Base-by-base conservation (phyloP, 2,329 filamentous ascomycete genomes). In the Colletotrichum musae region DNA sequence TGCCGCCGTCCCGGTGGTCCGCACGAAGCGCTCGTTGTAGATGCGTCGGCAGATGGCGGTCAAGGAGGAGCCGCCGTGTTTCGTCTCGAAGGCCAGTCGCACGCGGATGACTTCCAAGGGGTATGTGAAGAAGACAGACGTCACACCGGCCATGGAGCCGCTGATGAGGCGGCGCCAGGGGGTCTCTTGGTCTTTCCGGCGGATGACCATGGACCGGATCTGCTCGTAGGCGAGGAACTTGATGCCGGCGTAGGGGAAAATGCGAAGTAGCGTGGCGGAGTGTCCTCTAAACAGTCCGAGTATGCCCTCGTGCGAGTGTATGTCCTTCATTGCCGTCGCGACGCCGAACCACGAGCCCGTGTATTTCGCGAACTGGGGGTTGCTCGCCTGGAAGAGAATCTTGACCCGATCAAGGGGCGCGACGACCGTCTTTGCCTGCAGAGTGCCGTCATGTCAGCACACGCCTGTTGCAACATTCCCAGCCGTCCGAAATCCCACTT, bases 141-240 rank as follows among this genome's bases (percentile, higher is more conserved):
- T 94, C 71, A 97, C 91, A 67, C 96, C 95, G 9, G 93, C 93
- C 39, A 94, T 77, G 68, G 91, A 91, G 54, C 94, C 94, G 68
- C 91, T 92, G 26, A 93, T 75, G 57, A 96, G 88, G 12, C 96
- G 89, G 58, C 96, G 89, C 32, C 92, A 80, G 1, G 92, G 88
- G 0, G 95, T 98, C 79, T 99, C 96, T 67, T 97, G 87, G 6
- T 91, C 84, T 59, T 86, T 89, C 45, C 82, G 84, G 1, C 88
- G 88, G 70, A 99, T 98, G 39, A 98, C 77, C 15, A 91, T 76
- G 13, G 92, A 89, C 69, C 96, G 93, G 72, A 98, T 94, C 81
- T 99, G 96, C 80, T 99, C 96, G 83, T 99, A 99, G 53, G 95
- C 95, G 50, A 99, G 88, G 77, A 99, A 99, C 78, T 99, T 99